These are phyloP conservation scores for Scheffersomyces insectosa DNA, from an alignment of 1,139 yeast species.

Conservation along the genomic window DNA sequence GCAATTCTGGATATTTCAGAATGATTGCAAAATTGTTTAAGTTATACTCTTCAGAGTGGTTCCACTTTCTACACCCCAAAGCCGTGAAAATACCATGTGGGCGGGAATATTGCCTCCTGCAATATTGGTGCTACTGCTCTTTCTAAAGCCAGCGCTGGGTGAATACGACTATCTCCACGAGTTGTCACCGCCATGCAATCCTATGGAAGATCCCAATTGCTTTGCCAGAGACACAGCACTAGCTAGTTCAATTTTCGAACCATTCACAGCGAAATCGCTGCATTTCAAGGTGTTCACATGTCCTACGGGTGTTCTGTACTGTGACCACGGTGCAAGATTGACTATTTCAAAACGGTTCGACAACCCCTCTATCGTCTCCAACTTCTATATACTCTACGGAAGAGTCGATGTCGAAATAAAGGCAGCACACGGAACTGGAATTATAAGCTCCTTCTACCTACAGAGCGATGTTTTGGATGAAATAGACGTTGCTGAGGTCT, in stretches of 20 bases:
- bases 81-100: too few relatives aligned
- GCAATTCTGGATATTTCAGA: constrained; percentile 1
- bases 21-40: constrained; percentile 5
- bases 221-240: constrained; percentile 26
- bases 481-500: constrained; percentile 46
- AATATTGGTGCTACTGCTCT: too few relatives aligned
- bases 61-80: too few relatives aligned
- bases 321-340: constrained; percentile 47
- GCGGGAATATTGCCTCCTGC: too few relatives aligned
- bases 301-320: constrained; percentile 6
- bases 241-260: constrained; percentile 13
- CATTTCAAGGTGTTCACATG: constrained; percentile 1
- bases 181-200: constrained; percentile 22
- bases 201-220: constrained; percentile 21
- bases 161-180: neutral
- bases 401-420: constrained; percentile 39
- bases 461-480: constrained; percentile 52
- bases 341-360: constrained; percentile 30
- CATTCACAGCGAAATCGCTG: constrained; percentile 9
- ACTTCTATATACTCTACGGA: constrained; percentile 42
- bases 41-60: neutral
- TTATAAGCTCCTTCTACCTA: constrained; percentile 45
- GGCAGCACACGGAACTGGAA: constrained; percentile 41
- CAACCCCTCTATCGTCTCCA: constrained; percentile 40
- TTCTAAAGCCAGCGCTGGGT: neutral